Conservation (phyloP, 2,329 filamentous ascomycete genomes). For the Ustilaginoidea virens region DNA sequence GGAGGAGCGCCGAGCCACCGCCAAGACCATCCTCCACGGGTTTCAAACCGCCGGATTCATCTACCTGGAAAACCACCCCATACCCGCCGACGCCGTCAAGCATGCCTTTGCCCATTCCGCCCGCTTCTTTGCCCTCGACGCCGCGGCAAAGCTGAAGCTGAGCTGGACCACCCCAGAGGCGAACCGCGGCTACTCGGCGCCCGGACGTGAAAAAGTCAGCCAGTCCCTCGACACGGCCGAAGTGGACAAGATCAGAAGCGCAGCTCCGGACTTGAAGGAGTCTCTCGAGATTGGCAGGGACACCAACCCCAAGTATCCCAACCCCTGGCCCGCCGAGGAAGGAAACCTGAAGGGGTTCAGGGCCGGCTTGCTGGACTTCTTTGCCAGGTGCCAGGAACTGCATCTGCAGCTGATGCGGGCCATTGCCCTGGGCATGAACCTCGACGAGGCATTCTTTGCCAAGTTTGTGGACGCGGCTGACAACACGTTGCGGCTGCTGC, state of each 20-base stretch:
- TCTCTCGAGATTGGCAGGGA: conserved; percentile 50
- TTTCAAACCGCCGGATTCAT: conserved; percentile 83
- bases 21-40: conserved; percentile 56
- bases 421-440: conserved; percentile 66
- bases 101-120: conserved; percentile 53
- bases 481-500: conserved; percentile 58
- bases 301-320: conserved; percentile 44
- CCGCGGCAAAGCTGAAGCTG: conserved; percentile 46
- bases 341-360: conserved; percentile 43
- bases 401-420: conserved; percentile 71
- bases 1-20: conserved; percentile 45
- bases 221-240: conserved; percentile 35
- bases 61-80: conserved; percentile 69
- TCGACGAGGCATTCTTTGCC: conserved; percentile 63
- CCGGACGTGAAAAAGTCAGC: conserved; percentile 57
- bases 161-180: conserved; percentile 57
- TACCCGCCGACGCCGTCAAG: conserved; percentile 41
- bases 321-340: conserved; percentile 53
- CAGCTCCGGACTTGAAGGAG: conserved; percentile 50
- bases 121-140: conserved; percentile 52
- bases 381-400: conserved; percentile 55
- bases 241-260: conserved; percentile 41
- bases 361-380: conserved; percentile 59
- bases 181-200: conserved; percentile 59
- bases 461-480: conserved; percentile 52